phyloP scores from a whole-genome alignment of 129 eudicot species.

The Arctium minus region DNA sequence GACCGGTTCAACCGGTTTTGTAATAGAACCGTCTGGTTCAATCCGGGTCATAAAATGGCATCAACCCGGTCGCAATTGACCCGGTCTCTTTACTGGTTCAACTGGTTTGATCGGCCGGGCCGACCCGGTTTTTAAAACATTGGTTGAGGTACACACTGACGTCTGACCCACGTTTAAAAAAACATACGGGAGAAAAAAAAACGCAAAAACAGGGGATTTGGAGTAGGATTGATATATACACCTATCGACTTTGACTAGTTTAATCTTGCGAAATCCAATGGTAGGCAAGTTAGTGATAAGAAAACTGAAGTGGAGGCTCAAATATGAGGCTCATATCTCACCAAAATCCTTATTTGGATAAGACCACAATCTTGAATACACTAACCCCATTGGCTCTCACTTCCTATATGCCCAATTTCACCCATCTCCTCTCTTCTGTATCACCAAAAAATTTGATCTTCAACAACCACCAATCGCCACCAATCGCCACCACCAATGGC shows the following conservation, averaged over 20 bases:
- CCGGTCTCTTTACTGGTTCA: too few species aligned
- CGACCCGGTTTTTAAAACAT: too few species aligned
- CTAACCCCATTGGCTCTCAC: slow-evolving; percentile 46
- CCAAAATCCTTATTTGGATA: slow-evolving; percentile 47
- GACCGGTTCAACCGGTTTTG: too few species aligned
- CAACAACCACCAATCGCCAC: not conserved
- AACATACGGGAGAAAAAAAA: too few species aligned
- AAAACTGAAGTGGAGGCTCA: slow-evolving; percentile 29
- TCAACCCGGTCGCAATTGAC: too few species aligned
- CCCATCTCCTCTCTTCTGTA: not conserved
- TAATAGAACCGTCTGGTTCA: too few species aligned
- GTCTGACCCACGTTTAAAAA: too few species aligned
- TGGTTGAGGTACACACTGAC: too few species aligned
- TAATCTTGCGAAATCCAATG: not conserved
- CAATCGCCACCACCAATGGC: slow-evolving; percentile 39
- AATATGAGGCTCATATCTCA: slow-evolving; percentile 45
- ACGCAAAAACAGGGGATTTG: not conserved
- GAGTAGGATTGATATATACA: not conserved
- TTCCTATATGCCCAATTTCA: slow-evolving; percentile 26
- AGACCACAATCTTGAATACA: slow-evolving; percentile 49
- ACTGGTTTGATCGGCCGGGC: too few species aligned
- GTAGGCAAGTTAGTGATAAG: slow-evolving; percentile 45
- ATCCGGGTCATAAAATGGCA: too few species aligned
- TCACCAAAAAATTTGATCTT: not conserved
- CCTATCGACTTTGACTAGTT: not conserved